A percentile compares a stretch with the other conserved stretches of the same genome.
Conservation (phyloP, 1,139 yeast species). For the Suhomyces taliae region DNA sequence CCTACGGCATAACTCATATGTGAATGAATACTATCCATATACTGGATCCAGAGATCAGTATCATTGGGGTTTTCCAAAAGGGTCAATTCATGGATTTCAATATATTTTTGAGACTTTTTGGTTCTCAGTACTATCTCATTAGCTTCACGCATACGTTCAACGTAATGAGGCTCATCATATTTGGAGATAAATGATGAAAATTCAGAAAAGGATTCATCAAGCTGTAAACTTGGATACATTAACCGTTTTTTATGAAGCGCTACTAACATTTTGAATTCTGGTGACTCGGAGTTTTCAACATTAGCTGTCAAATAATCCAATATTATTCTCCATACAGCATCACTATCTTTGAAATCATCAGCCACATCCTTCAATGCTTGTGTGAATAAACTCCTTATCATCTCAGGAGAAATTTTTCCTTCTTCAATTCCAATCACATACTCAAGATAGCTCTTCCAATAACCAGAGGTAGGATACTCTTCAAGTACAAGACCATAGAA, state of each 20-base stretch:
- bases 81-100: constrained; percentile 26
- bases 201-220: constrained; percentile 44
- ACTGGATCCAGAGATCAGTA: constrained; percentile 30
- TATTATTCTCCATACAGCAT: constrained; percentile 35
- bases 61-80: constrained; percentile 19
- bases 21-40: constrained; percentile 28
- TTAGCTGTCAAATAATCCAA: constrained; percentile 13
- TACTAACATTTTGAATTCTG: constrained; percentile 20
- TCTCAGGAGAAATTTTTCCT: constrained; percentile 1
- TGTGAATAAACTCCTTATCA: constrained; percentile 13
- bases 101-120: constrained; percentile 25
- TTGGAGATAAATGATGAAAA: constrained; percentile 46
- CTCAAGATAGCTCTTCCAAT: constrained; percentile 17
- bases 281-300: constrained; percentile 12
- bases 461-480: constrained; percentile 15
- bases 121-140: constrained; percentile 35
- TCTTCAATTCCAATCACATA: constrained; percentile 5
- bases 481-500: constrained; percentile 18
- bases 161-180: constrained; percentile 33
- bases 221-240: constrained; percentile 39
- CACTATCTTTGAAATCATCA: constrained; percentile 36
- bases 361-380: constrained; percentile 29
- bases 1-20: constrained; percentile 14
- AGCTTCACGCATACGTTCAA: constrained; percentile 37
- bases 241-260: constrained; percentile 37